These are phyloP conservation scores for Pyrenophora tritici-repentis DNA, from an alignment of 2,329 filamentous ascomycete genomes.

Conservation along the genomic window DNA sequence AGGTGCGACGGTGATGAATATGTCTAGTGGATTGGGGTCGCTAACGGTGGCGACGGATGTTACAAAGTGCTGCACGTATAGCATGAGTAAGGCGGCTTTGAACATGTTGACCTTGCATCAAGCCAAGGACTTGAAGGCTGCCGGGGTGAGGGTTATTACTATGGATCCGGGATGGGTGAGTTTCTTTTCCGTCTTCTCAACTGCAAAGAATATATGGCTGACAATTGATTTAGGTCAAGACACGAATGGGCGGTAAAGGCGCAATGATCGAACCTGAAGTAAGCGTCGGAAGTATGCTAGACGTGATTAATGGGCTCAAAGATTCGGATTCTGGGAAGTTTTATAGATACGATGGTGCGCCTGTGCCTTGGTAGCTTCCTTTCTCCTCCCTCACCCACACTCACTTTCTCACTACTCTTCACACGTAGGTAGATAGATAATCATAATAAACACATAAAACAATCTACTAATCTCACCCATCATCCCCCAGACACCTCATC, in stretches of 20 bases:
- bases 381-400: background rate
- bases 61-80: constrained; percentile 48
- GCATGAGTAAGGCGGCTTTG: constrained; percentile 52
- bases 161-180: constrained; percentile 54
- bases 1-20: constrained; percentile 43
- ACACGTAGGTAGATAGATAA: too few relatives aligned
- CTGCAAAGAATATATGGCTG: background rate
- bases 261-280: constrained; percentile 47
- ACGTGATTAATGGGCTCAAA: constrained; percentile 38
- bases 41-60: constrained; percentile 38
- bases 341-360: constrained; percentile 43
- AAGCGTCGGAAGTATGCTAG: constrained; percentile 48
- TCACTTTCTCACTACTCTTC: too few relatives aligned
- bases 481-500: too few relatives aligned
- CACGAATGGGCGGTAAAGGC: constrained; percentile 51
- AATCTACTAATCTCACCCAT: too few relatives aligned
- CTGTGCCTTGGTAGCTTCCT: constrained; percentile 39
- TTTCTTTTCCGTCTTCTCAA: background rate
- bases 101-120: constrained; percentile 54
- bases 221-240: constrained; percentile 30
- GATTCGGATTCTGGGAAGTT: constrained; percentile 47
- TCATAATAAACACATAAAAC: too few relatives aligned
- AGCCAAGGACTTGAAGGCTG: constrained; percentile 43
- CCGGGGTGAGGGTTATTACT: constrained; percentile 40
- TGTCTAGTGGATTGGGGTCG: constrained; percentile 42